Base-by-base conservation (phyloP, 1,284 basidiomycete species). In the Apiotrichum porosum region DNA sequence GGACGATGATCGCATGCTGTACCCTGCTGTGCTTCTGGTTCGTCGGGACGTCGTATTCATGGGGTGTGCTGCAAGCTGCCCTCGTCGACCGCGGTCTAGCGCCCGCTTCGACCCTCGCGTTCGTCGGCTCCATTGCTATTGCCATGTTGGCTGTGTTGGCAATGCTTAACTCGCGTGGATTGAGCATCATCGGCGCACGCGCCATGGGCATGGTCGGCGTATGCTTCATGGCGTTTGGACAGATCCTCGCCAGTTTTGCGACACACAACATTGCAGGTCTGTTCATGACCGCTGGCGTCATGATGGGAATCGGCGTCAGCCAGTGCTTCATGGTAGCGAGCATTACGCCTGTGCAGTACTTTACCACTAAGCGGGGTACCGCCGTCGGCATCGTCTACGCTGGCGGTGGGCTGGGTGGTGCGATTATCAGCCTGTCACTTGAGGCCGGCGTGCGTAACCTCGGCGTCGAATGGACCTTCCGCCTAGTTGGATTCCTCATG, bases 311-410 rank as follows among this genome's bases (percentile, higher is more conserved):
- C 12, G 61, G 61, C 17, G 51, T 51, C 31, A 47, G 53, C n/a
- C 38, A 58, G 21, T 54, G 58, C 24, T 63, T 61, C 52, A 59
- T 61, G 50, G 58, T 50, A 34, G 30, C 35, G 21, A 30, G 21
- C 22, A 46, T 54, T 26, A 26, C 58, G 8, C 63, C 63, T 0
- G 45, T 49, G 12, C 56, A 62, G 35, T 73, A 70, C 56, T 73
- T 73, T 44, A 51, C 58, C 31, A 52, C 50, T 3, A 56, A 60
- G 41, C 40, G 66, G 9, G 69, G 65, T 0, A 47, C 71, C 3
- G 69, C 69, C 0, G 58, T 58, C 18, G 71, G 71, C 4, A 58
- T 73, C 41, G 64, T 73, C 9, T 69, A 65, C 43, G 59, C 61
- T 3, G 65, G 60, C 6, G 62, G 58, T 4, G 71, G 71, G 0